phyloP scores from a whole-genome alignment of 331 rosid species.

The Cydonia oblonga region DNA sequence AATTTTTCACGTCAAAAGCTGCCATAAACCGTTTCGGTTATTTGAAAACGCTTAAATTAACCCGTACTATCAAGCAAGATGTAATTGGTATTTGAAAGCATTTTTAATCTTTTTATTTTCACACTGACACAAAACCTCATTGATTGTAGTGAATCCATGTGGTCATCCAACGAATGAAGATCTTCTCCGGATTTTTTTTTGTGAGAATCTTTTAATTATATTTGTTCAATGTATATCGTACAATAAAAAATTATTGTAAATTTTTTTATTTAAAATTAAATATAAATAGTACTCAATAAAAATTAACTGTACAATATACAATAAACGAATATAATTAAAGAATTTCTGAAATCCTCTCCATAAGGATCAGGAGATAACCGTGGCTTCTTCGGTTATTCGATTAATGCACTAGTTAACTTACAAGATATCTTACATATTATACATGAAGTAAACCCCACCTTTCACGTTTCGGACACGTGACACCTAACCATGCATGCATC shows the following conservation, averaged over 20 bases:
- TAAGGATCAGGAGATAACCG: too few relatives aligned
- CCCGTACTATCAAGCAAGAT: not conserved
- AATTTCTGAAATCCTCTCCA: rapidly evolving
- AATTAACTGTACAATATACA: rapidly evolving
- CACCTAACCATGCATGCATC: not conserved
- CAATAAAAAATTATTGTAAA: too few relatives aligned
- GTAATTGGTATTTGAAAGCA: not conserved
- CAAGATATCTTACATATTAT: not conserved
- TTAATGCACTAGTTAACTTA: too few relatives aligned
- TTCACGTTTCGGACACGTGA: conserved; percentile 64
- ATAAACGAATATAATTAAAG: rapidly evolving
- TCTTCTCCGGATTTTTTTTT: rapidly evolving
- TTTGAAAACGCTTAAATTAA: too few relatives aligned
- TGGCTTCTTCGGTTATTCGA: too few relatives aligned
- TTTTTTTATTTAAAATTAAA: too few relatives aligned
- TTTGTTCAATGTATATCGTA: rapidly evolving
- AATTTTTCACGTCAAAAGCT: too few relatives aligned
- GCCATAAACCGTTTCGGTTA: too few relatives aligned
- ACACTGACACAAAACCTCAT: not conserved
- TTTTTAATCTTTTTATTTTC: not conserved
- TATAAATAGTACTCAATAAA: rapidly evolving
- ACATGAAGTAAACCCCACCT: conserved; percentile 17
- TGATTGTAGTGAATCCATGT: not conserved
- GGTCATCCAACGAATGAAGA: not conserved
- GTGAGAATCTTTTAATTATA: too few relatives aligned